Conservation (phyloP, 495 filamentous ascomycete species). For the Polyplosphaeria fusca region DNA sequence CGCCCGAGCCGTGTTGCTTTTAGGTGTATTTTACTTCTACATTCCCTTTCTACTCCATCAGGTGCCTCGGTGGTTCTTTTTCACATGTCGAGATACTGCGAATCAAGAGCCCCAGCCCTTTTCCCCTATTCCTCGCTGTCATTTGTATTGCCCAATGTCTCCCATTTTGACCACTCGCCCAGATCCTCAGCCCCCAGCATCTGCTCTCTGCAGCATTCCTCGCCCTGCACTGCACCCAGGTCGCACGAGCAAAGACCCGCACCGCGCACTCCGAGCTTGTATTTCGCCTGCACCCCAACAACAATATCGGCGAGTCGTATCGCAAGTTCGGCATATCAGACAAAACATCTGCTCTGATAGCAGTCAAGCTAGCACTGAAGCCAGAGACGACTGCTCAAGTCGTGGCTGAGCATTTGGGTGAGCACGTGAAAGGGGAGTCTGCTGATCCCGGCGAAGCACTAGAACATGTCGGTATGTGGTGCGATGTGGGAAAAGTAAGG, state of each 20-base stretch:
- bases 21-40: too few relatives aligned
- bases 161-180: not conserved
- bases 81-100: too few relatives aligned
- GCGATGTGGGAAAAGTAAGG: conserved; percentile 66
- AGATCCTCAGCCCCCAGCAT: conserved; percentile 68
- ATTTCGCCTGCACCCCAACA: conserved; percentile 73
- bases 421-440: conserved; percentile 59
- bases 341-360: conserved; percentile 64
- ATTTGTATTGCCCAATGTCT: too few relatives aligned
- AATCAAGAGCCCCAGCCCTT: too few relatives aligned
- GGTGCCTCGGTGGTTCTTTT: too few relatives aligned
- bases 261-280: conserved; percentile 96
- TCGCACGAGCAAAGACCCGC: conserved; percentile 64
- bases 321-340: conserved; percentile 77
- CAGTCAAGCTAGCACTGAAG: conserved; percentile 64
- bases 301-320: conserved; percentile 92
- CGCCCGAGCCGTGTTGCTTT: too few relatives aligned
- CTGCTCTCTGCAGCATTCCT: conserved; percentile 73
- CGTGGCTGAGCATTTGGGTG: conserved; percentile 60
- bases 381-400: conserved; percentile 26
- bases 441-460: conserved; percentile 62
- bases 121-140: too few relatives aligned
- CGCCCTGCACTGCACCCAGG: conserved; percentile 64
- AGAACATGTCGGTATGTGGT: conserved; percentile 52
- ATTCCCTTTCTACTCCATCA: too few relatives aligned